phyloP scores from a whole-genome alignment of 768 basidiomycete species.

The Rhizopogon roseolus region DNA sequence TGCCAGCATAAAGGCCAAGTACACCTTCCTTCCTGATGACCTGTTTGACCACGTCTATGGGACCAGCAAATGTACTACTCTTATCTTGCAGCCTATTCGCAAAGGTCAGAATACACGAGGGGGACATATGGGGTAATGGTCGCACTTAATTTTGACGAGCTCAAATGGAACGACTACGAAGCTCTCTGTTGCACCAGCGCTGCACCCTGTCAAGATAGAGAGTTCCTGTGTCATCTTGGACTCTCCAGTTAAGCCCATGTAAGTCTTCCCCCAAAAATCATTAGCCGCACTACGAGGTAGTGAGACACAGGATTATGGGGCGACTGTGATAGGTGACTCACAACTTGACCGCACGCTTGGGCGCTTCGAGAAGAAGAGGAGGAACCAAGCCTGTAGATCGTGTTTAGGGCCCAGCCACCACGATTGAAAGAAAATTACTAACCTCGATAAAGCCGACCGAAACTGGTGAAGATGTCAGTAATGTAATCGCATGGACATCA shows the following conservation, averaged over 20 bases:
- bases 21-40: slow-evolving; percentile 74
- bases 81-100: slow-evolving; percentile 81
- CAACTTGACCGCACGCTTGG: slow-evolving; percentile 98
- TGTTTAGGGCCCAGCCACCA: neutral
- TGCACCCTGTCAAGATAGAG: slow-evolving; percentile 88
- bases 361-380: slow-evolving; percentile 91
- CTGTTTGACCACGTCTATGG: slow-evolving; percentile 85
- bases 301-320: slow-evolving; percentile 1
- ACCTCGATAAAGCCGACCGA: slow-evolving; percentile 88
- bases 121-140: slow-evolving; percentile 11
- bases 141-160: slow-evolving; percentile 80
- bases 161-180: slow-evolving; percentile 97
- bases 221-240: slow-evolving; percentile 83
- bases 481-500: slow-evolving; percentile 13
- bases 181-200: slow-evolving; percentile 94
- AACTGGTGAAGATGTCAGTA: slow-evolving; percentile 34
- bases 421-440: slow-evolving; percentile 1
- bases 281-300: slow-evolving; percentile 60
- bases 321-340: slow-evolving; percentile 28
- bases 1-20: slow-evolving; percentile 86
- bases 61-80: slow-evolving; percentile 82
- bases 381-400: slow-evolving; percentile 73
- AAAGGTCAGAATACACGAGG: slow-evolving; percentile 1
- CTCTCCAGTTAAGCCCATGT: slow-evolving; percentile 55
- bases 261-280: slow-evolving; percentile 94